Evolutionary conservation across 352 stramenopile species (phyloP).

Genomic region (Globisporangium viniferum): DNA sequence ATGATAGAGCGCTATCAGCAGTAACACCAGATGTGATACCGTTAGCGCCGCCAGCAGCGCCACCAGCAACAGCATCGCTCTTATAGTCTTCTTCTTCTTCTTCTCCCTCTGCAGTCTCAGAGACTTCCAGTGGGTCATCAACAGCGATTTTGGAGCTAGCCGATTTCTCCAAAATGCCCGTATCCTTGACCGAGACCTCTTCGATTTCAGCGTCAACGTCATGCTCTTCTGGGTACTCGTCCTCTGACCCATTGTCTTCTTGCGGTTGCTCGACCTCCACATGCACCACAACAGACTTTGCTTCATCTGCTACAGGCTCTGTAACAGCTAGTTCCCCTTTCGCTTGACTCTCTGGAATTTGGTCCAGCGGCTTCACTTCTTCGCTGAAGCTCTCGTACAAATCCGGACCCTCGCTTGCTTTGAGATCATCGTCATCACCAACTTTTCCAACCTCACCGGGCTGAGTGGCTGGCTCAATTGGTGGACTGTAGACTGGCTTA

Average conservation of each 20-base stretch:
- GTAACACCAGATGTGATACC: too few species aligned
- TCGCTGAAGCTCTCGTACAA: constrained; percentile 2
- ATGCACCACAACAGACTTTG: background rate
- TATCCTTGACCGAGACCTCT: background rate
- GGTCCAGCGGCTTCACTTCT: background rate
- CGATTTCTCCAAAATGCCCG: too few species aligned
- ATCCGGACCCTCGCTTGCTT: background rate
- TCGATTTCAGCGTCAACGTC: background rate
- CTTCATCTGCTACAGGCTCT: background rate
- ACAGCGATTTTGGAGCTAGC: background rate
- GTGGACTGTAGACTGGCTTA: background rate
- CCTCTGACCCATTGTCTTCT: background rate
- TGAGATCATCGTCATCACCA: background rate
- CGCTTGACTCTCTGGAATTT: background rate
- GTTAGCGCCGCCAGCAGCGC: too few species aligned
- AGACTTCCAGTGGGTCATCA: background rate
- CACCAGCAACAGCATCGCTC: background rate
- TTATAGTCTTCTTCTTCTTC: background rate
- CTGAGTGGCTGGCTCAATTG: background rate
- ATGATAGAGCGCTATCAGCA: background rate
- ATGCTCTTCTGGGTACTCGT: background rate
- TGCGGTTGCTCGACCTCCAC: background rate
- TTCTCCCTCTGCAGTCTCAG: background rate
- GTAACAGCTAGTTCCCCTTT: background rate
- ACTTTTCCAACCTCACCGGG: background rate